A percentile compares a stretch with the other conserved stretches of the same genome.
These are phyloP conservation scores for Periconia macrospinosa DNA, from an alignment of 2,329 filamentous ascomycete genomes.

Conservation along the genomic window DNA sequence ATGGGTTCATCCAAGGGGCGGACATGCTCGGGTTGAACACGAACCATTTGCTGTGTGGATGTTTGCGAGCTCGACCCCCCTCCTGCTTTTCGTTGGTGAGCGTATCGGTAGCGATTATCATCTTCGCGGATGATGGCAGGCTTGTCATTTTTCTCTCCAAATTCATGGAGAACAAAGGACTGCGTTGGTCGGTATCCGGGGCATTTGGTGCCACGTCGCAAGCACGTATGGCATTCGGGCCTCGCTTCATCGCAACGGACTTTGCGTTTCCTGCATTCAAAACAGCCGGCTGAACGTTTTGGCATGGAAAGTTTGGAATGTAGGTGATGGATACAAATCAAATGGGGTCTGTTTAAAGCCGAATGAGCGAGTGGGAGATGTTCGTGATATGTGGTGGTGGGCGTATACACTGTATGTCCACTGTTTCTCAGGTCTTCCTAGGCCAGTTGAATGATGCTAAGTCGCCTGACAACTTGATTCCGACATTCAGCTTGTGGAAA, in stretches of 20 bases:
- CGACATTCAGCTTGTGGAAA: neutral
- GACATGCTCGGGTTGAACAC: slow-evolving; percentile 12
- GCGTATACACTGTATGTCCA: too few species aligned
- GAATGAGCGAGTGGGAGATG: too few species aligned
- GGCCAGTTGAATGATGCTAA: too few species aligned
- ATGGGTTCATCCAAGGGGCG: slow-evolving; percentile 22
- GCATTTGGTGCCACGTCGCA: slow-evolving; percentile 39
- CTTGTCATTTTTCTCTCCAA: slow-evolving; percentile 29
- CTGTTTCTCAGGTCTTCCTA: too few species aligned
- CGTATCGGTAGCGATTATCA: slow-evolving; percentile 36
- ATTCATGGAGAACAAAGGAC: slow-evolving; percentile 39
- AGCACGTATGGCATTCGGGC: slow-evolving; percentile 39
- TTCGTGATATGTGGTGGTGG: too few species aligned
- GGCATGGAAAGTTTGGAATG: slow-evolving; percentile 25
- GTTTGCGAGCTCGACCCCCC: slow-evolving; percentile 6
- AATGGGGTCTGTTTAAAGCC: too few species aligned
- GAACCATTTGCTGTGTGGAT: slow-evolving; percentile 9
- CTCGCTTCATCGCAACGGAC: slow-evolving; percentile 41
- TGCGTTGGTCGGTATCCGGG: slow-evolving; percentile 40
- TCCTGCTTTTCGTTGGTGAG: slow-evolving; percentile 19
- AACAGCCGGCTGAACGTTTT: slow-evolving; percentile 40
- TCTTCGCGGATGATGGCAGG: slow-evolving; percentile 39
- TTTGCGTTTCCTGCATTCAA: slow-evolving; percentile 42
- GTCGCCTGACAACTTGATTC: too few species aligned
- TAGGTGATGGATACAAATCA: neutral